phyloP scores from a whole-genome alignment of 768 basidiomycete species.

The Boletus pseudopeckii region DNA sequence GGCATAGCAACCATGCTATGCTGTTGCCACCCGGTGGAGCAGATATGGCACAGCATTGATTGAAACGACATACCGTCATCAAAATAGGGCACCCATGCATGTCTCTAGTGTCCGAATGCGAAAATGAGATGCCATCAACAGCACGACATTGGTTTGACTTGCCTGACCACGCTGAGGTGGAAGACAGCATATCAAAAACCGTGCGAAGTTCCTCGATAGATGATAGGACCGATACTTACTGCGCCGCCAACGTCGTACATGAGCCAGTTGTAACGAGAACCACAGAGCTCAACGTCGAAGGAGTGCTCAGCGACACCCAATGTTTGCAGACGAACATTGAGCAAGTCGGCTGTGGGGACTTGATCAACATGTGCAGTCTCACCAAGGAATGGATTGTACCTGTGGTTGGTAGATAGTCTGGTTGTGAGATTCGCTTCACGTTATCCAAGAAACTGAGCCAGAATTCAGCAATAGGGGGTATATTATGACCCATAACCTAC shows the following conservation, averaged over 20 bases:
- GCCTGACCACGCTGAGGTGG: constrained; percentile 56
- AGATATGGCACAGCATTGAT: constrained; percentile 4
- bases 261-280: constrained; percentile 67
- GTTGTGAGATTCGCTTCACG: constrained; percentile 60
- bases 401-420: constrained; percentile 69
- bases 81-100: constrained; percentile 82
- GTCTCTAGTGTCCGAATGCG: constrained; percentile 45
- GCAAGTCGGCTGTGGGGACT: constrained; percentile 57
- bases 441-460: constrained; percentile 60
- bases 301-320: constrained; percentile 75
- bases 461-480: constrained; percentile 1
- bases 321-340: constrained; percentile 78
- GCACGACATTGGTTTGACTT: constrained; percentile 23
- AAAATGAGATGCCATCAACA: constrained; percentile 15
- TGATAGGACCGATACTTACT: constrained; percentile 40
- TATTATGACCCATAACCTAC: constrained; percentile 39
- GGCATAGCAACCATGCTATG: constrained; percentile 18
- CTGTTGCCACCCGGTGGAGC: constrained; percentile 8
- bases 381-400: constrained; percentile 37
- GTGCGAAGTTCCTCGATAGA: not conserved
- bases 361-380: not conserved
- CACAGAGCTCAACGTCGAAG: constrained; percentile 63
- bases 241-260: constrained; percentile 84
- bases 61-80: constrained; percentile 61
- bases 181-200: constrained; percentile 6